Evolutionary conservation across 148 eudicot genomes (phyloP), one percentile per base, ranked within the genome.

Genomic region (Camellia japonica): DNA sequence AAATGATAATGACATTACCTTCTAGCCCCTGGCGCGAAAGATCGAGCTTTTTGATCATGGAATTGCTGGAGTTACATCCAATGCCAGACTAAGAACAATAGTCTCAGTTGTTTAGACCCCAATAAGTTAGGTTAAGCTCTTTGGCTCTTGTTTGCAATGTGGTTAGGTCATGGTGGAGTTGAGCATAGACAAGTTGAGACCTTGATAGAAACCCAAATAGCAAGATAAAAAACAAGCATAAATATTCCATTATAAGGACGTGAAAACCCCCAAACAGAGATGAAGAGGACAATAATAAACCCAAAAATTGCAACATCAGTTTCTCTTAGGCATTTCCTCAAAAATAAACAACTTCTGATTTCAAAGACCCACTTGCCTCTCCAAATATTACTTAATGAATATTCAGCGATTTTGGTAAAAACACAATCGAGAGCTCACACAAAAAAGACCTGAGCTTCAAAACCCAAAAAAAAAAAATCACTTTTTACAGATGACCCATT

Each of bases 61-160:
- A 23, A 23, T 23, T 23, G 30, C 0, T 23, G 30, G 30, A 23
- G 30, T 23, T 23, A 23, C 30, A 23, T 23, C 30, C 30, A 23
- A 23, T 23, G 30, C 0, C 30, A 23, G 30, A 23, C 30, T 0
- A 23, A 54, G 68, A 80, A 46, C 98, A 94, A 46, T 89, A 88
- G 85, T 87, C 85, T 71, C 92, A 88, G 87, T 42, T 87, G 75
- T 90, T 93, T 11, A 80, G 78, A 65, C 87, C 91, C 98, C 98
- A 93, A 1, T 77, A 85, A 52, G 88, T 82, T 8, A 94, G 77
- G 5, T 89, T 87, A 79, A 94, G 86, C 80, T 90, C 98, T 77
- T 82, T 74, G 66, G 88, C 80, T 63, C 93, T 83, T 46, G 90
- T 93, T 75, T 90, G 74, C 83, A 94, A 83, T 74, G 80, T 82